Evolutionary conservation across 2,329 filamentous ascomycete species (phyloP).

Genomic region (Neonectria coccinea): DNA sequence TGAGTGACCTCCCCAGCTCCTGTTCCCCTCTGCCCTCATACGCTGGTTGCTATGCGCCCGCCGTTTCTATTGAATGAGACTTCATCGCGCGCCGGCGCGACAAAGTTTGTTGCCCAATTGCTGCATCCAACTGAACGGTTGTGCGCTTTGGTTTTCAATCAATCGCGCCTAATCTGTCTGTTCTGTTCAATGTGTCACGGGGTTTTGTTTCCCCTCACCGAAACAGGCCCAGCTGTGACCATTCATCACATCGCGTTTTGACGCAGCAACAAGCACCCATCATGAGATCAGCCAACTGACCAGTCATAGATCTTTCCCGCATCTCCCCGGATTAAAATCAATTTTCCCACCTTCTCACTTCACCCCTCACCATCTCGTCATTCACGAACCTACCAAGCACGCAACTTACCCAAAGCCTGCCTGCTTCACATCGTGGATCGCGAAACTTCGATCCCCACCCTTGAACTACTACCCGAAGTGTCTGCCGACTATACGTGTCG

Average conservation of each 20-base stretch:
- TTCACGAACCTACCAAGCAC: constrained; percentile 6
- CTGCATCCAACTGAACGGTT: constrained; percentile 15
- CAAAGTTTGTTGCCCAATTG: constrained; percentile 18
- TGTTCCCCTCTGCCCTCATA: constrained; percentile 9
- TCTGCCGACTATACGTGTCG: constrained; percentile 7
- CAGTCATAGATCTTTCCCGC: constrained; percentile 39
- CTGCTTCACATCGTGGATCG: constrained; percentile 16
- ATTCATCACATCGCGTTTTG: constrained; percentile 28
- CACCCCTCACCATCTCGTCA: constrained; percentile 21
- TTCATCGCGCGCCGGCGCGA: constrained; percentile 16
- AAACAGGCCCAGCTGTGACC: constrained; percentile 21
- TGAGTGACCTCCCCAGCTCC: constrained; percentile 30
- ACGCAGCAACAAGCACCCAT: constrained; percentile 30
- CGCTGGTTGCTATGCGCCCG: constrained; percentile 10
- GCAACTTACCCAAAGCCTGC: constrained; percentile 1
- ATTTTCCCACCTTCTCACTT: constrained; percentile 28
- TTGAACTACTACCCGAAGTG: constrained; percentile 11
- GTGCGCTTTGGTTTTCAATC: constrained; percentile 26
- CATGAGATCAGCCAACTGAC: constrained; percentile 38
- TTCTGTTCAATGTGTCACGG: constrained; percentile 28
- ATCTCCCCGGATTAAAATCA: constrained; percentile 32
- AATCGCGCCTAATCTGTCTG: constrained; percentile 15
- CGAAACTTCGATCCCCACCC: not conserved
- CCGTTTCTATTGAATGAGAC: constrained; percentile 6
- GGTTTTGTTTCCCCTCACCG: constrained; percentile 33